Percentiles rank a stretch among this genome's conserved stretches.
Evolutionary conservation across 352 stramenopile species (phyloP).

Genomic region (Phytophthora sp.): DNA sequence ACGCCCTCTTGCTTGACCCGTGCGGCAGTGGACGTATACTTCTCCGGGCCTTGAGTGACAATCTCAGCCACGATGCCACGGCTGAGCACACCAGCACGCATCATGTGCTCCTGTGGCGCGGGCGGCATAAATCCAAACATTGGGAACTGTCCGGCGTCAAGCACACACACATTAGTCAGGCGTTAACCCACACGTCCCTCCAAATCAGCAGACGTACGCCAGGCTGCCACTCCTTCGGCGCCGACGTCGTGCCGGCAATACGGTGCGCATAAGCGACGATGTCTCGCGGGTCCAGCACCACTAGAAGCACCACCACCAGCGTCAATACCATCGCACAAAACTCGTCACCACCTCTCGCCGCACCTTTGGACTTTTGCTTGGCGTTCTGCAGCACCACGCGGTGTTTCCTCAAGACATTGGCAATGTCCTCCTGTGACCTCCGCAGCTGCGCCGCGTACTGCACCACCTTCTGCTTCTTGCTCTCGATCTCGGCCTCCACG

Average conservation of each 20-base stretch:
- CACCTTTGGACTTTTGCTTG: constrained; percentile 64
- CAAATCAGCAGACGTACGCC: constrained; percentile 48
- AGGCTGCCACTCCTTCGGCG: constrained; percentile 75
- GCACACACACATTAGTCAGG: background rate
- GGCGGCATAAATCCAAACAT: constrained; percentile 90
- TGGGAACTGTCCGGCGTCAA: constrained; percentile 53
- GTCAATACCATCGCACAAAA: constrained; percentile 1
- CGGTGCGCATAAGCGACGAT: constrained; percentile 84
- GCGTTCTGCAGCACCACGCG: constrained; percentile 59
- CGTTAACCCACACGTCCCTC: background rate
- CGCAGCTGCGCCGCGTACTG: constrained; percentile 72
- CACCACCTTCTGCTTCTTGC: constrained; percentile 74
- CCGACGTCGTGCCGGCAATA: constrained; percentile 80
- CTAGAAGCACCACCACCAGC: constrained; percentile 19
- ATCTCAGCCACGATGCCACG: constrained; percentile 82
- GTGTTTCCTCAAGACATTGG: constrained; percentile 74
- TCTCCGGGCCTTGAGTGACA: constrained; percentile 71
- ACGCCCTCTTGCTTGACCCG: constrained; percentile 41
- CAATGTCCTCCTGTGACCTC: constrained; percentile 72
- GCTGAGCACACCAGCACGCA: constrained; percentile 83
- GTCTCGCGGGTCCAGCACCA: constrained; percentile 67
- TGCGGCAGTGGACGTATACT: constrained; percentile 63
- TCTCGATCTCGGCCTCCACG: constrained; percentile 63
- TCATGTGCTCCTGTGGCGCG: constrained; percentile 86
- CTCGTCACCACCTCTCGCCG: background rate